Evolutionary conservation across 1,284 basidiomycete genomes (phyloP).

Genomic region (Xerocomus amazonicus): DNA sequence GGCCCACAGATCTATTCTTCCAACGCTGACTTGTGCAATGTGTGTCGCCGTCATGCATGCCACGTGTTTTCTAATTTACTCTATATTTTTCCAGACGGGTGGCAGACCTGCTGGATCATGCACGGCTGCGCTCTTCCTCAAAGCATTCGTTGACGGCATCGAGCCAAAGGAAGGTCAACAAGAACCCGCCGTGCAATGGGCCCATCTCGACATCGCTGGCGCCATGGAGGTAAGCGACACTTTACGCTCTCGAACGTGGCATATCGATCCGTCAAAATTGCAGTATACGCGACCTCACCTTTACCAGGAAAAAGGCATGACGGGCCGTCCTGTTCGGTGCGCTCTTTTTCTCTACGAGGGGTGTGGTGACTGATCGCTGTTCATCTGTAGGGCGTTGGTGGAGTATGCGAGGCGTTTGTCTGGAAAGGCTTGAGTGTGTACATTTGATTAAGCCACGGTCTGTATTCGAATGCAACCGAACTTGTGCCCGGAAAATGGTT

Average conservation of each 20-base stretch:
- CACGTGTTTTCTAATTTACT: neutral
- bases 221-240: constrained; percentile 60
- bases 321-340: constrained; percentile 66
- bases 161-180: constrained; percentile 48
- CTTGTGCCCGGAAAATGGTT: too few species aligned
- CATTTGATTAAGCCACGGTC: neutral
- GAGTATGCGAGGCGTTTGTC: constrained; percentile 30
- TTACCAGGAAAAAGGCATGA: constrained; percentile 77
- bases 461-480: neutral
- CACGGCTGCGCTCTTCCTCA: constrained; percentile 87
- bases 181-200: constrained; percentile 61
- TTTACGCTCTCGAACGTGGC: neutral
- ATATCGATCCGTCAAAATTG: neutral
- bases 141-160: constrained; percentile 75
- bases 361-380: constrained; percentile 1
- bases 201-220: constrained; percentile 85
- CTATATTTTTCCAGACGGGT: constrained; percentile 41
- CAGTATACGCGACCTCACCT: constrained; percentile 52
- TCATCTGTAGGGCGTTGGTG: constrained; percentile 19
- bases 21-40: constrained; percentile 84
- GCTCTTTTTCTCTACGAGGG: neutral
- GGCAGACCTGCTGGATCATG: constrained; percentile 72
- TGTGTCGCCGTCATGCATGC: constrained; percentile 33
- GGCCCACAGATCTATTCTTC: constrained; percentile 72
- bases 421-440: constrained; percentile 11